These are phyloP conservation scores for Lomentospora prolificans DNA, from an alignment of 2,329 filamentous ascomycete genomes.

Conservation along the genomic window DNA sequence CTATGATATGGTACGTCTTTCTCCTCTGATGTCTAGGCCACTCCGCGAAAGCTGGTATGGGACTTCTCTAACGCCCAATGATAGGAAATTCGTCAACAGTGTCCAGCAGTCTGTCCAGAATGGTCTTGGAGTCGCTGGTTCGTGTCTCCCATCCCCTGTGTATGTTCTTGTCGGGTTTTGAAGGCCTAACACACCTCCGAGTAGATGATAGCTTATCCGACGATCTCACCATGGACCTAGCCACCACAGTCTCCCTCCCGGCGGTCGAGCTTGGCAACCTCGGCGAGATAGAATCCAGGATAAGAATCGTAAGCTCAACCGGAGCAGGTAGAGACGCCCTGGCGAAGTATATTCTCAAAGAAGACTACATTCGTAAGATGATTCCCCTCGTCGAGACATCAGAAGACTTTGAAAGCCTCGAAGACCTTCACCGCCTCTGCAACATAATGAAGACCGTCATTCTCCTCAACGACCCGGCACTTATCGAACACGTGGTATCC, in stretches of 20 bases:
- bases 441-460: conserved; percentile 98
- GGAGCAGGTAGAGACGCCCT: conserved; percentile 73
- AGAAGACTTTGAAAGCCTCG: conserved; percentile 80
- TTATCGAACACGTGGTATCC: conserved; percentile 88
- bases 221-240: conserved; percentile 66
- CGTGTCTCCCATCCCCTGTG: conserved; percentile 11
- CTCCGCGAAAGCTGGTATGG: too few species aligned
- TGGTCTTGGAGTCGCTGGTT: conserved; percentile 51
- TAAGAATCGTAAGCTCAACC: conserved; percentile 68
- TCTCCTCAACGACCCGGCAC: conserved; percentile 83
- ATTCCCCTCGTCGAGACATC: conserved; percentile 79
- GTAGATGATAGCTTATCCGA: conserved; percentile 84
- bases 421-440: conserved; percentile 83
- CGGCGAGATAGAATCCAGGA: conserved; percentile 71
- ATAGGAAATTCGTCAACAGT: conserved; percentile 81
- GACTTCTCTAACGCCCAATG: not conserved
- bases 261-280: conserved; percentile 73
- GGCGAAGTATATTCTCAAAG: conserved; percentile 73
- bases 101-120: conserved; percentile 64
- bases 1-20: conserved; percentile 67
- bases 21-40: not conserved
- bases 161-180: not conserved
- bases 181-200: too few species aligned
- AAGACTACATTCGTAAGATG: conserved; percentile 81
- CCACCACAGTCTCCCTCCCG: conserved; percentile 63